Percentiles rank a stretch among this genome's conserved stretches.
phyloP scores from a whole-genome alignment of 2,329 filamentous ascomycete species.

The Alternaria triticina region DNA sequence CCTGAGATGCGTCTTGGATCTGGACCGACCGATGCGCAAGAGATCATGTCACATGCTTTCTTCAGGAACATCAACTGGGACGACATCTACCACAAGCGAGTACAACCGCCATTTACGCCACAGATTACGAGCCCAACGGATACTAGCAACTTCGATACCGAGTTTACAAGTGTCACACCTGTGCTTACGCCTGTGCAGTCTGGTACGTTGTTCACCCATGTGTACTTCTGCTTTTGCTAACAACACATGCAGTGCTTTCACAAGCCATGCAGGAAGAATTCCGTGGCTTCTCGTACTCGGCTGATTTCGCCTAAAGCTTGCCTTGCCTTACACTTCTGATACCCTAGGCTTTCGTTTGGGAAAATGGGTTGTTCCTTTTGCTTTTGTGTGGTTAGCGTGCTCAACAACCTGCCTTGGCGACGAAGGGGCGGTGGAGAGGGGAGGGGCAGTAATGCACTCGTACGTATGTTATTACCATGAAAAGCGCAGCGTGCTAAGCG shows the following conservation, averaged over 20 bases:
- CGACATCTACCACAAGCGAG: slow-evolving; percentile 94
- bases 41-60: slow-evolving; percentile 98
- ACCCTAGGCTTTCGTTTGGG: slow-evolving; percentile 16
- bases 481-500: slow-evolving; percentile 6
- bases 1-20: slow-evolving; percentile 91
- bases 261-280: slow-evolving; percentile 99
- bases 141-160: slow-evolving; percentile 99
- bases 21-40: slow-evolving; percentile 94
- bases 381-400: slow-evolving; percentile 8
- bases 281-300: slow-evolving; percentile 96
- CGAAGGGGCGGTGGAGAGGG: neutral
- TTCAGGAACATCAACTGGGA: slow-evolving; percentile 99
- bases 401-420: neutral
- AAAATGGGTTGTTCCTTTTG: slow-evolving; percentile 10
- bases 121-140: slow-evolving; percentile 90
- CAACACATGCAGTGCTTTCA: slow-evolving; percentile 72
- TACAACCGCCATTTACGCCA: slow-evolving; percentile 87
- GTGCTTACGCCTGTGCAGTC: slow-evolving; percentile 97
- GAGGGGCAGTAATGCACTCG: neutral
- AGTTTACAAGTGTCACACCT: slow-evolving; percentile 97
- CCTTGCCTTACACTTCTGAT: slow-evolving; percentile 13
- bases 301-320: slow-evolving; percentile 71
- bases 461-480: slow-evolving; percentile 3
- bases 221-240: slow-evolving; percentile 8
- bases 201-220: slow-evolving; percentile 65